Evolutionary conservation across 306 rosid species (phyloP), one percentile per base, ranked within the genome.

Genomic region (Lathyrus oleraceus): DNA sequence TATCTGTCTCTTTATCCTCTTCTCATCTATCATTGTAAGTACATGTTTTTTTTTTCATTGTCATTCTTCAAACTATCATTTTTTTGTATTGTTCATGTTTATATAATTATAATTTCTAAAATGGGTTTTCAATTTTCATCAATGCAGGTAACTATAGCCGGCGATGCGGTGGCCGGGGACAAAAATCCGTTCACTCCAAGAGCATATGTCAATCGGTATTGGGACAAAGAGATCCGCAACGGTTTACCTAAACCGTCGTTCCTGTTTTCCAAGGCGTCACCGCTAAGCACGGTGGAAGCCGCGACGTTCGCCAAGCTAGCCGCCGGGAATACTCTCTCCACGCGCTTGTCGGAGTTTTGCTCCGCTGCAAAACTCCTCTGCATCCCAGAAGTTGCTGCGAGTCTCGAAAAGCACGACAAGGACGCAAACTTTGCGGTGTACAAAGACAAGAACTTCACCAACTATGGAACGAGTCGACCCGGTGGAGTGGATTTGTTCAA

Each of bases 201-300:
- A 60, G 96, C 91, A 6, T 85, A 42, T 66, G 69, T 86, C 61
- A 73, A 70, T 53, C 92, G 99, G 1, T 95, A 95, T 78, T 95
- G 99, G 99, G 86, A 81, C 79, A 89, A 85, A 51, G 96, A 89
- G 96, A 87, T 94, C 82, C 91, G 92, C 15, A 95, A 81, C 81
- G 54, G 67, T 51, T 23, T 71, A 6, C 81, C 87, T 1, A 86
- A 79, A 17, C 86, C 99, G 0, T 19, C 63, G 5, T 95, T 95
- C 42, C 73, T 95, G 6, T 57, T 95, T 6, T 79, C 95, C 0
- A 95, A 91, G 73, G 97, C 88, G 1, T 91, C 99, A 7, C 96
- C 99, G 1, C 49, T 95, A 28, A 81, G 14, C 42, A 85, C 96
- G 0, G 88, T 77, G 10, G 88, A 85, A 28, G 71, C 97, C 0